Conservation (phyloP, 306 rosid species). For the Sicyos edulis region DNA sequence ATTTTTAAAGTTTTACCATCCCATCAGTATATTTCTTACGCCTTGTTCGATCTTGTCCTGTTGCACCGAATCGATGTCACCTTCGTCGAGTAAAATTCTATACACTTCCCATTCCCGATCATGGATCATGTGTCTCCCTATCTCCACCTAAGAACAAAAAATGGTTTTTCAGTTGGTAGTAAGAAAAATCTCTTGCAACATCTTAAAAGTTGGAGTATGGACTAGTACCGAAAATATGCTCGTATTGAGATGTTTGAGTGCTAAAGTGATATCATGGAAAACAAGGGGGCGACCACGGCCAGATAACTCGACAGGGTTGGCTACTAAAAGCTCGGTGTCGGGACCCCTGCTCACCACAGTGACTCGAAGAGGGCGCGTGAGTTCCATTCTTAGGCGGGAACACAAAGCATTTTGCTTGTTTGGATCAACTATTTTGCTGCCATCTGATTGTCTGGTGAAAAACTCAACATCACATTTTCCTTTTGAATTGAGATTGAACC, state of each 20-base stretch:
- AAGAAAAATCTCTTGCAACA: not conserved
- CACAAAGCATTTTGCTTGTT: constrained; percentile 37
- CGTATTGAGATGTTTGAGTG: constrained; percentile 37
- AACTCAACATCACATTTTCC: constrained; percentile 47
- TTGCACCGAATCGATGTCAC: constrained; percentile 26
- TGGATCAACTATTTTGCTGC: constrained; percentile 40
- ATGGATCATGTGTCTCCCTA: constrained; percentile 37
- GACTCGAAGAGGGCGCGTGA: constrained; percentile 44
- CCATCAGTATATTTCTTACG: constrained; percentile 51
- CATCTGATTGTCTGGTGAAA: constrained; percentile 46
- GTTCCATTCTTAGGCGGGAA: constrained; percentile 49
- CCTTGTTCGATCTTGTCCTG: constrained; percentile 35
- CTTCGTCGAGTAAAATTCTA: constrained; percentile 45
- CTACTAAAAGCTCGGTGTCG: constrained; percentile 54
- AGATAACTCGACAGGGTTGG: constrained; percentile 56
- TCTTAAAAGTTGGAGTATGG: not conserved
- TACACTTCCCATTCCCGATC: constrained; percentile 61
- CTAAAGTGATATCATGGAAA: constrained; percentile 43
- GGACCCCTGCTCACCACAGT: constrained; percentile 50
- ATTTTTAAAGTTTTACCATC: constrained; percentile 26
- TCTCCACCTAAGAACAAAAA: constrained; percentile 40
- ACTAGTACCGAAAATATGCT: constrained; percentile 43
- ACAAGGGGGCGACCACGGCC: constrained; percentile 56
- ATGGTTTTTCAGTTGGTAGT: not conserved
- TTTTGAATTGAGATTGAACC: constrained; percentile 34